phyloP scores from a whole-genome alignment of 768 basidiomycete species.

The Daedaleopsis sinensis region DNA sequence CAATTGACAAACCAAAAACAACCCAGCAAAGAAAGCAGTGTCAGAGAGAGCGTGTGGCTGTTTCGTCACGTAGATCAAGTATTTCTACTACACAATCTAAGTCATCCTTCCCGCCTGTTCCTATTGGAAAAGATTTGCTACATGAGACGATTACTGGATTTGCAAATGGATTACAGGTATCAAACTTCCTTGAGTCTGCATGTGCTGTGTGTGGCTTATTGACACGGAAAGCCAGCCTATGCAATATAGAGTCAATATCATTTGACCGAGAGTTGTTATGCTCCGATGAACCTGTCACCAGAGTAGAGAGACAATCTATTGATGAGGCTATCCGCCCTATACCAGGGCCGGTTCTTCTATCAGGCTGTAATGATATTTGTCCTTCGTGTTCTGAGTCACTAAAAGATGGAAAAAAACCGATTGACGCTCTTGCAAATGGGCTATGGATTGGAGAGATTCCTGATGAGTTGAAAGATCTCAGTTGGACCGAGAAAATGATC shows the following conservation, averaged over 20 bases:
- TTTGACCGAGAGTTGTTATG: background rate
- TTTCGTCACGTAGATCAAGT: too few relatives aligned
- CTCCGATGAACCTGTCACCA: background rate
- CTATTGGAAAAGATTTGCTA: background rate
- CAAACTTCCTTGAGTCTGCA: too few relatives aligned
- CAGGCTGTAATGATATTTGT: background rate
- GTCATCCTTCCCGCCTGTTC: background rate
- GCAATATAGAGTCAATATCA: too few relatives aligned
- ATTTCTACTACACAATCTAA: too few relatives aligned
- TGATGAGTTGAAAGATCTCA: slow-evolving; percentile 28
- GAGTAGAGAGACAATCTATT: background rate
- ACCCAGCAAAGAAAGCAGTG: too few relatives aligned
- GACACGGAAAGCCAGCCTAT: too few relatives aligned
- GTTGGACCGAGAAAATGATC: slow-evolving; percentile 35
- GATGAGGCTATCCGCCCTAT: background rate
- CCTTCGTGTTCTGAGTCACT: background rate
- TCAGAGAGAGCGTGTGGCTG: too few relatives aligned
- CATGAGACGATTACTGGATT: too few relatives aligned
- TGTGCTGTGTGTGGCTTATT: too few relatives aligned
- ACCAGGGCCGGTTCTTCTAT: background rate
- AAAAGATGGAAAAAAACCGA: background rate
- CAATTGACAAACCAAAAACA: too few relatives aligned
- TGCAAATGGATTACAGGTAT: too few relatives aligned
- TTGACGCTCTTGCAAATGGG: slow-evolving; percentile 33
- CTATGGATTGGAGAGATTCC: slow-evolving; percentile 42